Base-by-base conservation (phyloP, 192 early-diverging fungal species). In the Entomortierella lignicola region DNA sequence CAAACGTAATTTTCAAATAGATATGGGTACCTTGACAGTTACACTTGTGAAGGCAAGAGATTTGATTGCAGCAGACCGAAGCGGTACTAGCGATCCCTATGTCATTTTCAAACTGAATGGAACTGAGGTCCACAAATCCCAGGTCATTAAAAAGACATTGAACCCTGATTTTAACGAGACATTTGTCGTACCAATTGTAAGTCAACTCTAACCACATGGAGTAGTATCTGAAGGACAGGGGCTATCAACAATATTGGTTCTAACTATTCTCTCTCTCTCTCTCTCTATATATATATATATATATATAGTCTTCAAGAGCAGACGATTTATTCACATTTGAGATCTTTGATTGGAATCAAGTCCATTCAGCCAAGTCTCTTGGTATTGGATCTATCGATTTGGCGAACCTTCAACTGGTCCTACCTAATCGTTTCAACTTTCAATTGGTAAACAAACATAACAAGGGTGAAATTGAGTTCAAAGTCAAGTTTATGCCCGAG, bases 311-410 rank as follows among this genome's bases (percentile, higher is more conserved):
- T 13, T 80, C 84, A 17, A 85, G 92, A 48, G 85, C 71, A 5
- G 84, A 82, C 53, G 79, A 91, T 15, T 75, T 82, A 44, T 82
- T 94, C 66, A 66, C 74, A 31, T 85, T 93, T 18, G 87, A 92
- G 41, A 83, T 93, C 12, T 95, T 82, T 66, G 94, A 95, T 79
- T 95, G 92, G 92, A 91, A 95, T 63, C 88, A 92, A 81, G 74
- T 95, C 41, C 87, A 86, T 50, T 83, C 86, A 21, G 83, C 89
- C 65, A 88, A 85, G 42, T 84, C 85, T 47, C 79, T 95, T 8
- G 92, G 90, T 55, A 54, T 63, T 5, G 81, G 77, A 20, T 71
- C 70, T 8, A 71, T 95, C 41, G 77, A 87, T 42, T 79, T 95
- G 21, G 68, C 68, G 27, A 83, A 85, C 31, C 70, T 92, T 31